A percentile compares a stretch with the other conserved stretches of the same genome.
phyloP scores from a whole-genome alignment of 768 basidiomycete species.

The Leccinum ochraceum region DNA sequence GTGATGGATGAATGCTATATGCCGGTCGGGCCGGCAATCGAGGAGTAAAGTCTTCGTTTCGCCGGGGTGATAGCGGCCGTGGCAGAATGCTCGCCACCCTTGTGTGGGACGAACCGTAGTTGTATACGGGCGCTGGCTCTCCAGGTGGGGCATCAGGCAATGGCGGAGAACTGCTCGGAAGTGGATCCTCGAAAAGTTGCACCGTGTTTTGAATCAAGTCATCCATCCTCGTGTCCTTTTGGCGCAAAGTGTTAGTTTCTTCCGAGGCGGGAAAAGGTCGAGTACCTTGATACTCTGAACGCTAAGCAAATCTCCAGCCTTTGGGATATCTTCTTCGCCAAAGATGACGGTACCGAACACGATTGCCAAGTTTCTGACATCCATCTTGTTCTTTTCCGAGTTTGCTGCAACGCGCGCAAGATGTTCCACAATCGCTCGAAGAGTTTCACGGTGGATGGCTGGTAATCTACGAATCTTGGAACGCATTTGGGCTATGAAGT shows the following conservation, averaged over 20 bases:
- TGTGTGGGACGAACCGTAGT: conserved; percentile 74
- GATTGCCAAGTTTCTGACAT: conserved; percentile 87
- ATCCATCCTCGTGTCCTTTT: conserved; percentile 77
- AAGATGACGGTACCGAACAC: conserved; percentile 89
- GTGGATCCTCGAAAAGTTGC: conserved; percentile 64
- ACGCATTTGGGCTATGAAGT: conserved; percentile 72
- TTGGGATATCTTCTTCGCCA: conserved; percentile 88
- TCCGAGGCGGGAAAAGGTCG: conserved; percentile 35
- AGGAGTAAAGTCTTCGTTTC: conserved; percentile 70
- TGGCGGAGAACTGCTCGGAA: conserved; percentile 57
- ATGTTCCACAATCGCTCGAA: conserved; percentile 82
- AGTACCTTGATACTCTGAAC: conserved; percentile 76
- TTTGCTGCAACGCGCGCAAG: conserved; percentile 68
- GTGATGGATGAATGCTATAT: conserved; percentile 78
- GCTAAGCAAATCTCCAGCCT: conserved; percentile 71
- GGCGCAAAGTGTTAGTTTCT: conserved; percentile 3
- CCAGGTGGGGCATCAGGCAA: conserved; percentile 72
- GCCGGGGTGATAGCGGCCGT: conserved; percentile 23
- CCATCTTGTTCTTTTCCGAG: conserved; percentile 88
- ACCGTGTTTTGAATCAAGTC: conserved; percentile 75
- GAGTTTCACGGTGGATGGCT: conserved; percentile 79
- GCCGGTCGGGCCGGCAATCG: conserved; percentile 66
- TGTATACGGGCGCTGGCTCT: conserved; percentile 55
- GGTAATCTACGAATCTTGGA: conserved; percentile 85
- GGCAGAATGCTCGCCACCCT: conserved; percentile 53